Evolutionary conservation across 106 monocot genomes (phyloP).

Genomic region (Vanilla planifolia): DNA sequence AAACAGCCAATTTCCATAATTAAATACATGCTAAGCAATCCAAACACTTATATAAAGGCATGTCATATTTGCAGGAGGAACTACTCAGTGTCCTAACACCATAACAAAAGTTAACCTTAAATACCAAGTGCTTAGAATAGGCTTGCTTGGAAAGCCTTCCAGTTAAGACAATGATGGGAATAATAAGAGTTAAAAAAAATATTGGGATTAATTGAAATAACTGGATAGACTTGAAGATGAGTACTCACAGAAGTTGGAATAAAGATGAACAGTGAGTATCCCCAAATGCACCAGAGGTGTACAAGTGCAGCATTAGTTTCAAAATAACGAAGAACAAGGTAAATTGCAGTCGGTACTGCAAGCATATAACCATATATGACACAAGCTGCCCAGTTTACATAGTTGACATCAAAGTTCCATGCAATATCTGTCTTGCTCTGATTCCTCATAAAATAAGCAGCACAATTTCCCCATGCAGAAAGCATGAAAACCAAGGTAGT

Average conservation of each 20-base stretch:
- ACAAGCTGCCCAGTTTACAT: conserved; percentile 81
- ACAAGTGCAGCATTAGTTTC: conserved; percentile 52
- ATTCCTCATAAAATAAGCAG: conserved; percentile 60
- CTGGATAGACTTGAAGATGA: conserved; percentile 2
- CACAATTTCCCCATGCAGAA: conserved; percentile 82
- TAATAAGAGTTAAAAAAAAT: not conserved
- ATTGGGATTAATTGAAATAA: not conserved
- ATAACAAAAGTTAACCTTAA: too few species aligned
- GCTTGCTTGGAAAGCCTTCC: too few species aligned
- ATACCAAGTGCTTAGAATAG: too few species aligned
- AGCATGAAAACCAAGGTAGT: conserved; percentile 85
- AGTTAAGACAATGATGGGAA: not conserved
- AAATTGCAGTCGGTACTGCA: conserved; percentile 64
- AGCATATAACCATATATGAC: conserved; percentile 62
- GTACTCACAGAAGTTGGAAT: conserved; percentile 71
- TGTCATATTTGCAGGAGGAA: too few species aligned
- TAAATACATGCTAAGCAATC: too few species aligned
- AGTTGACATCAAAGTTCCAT: conserved; percentile 89
- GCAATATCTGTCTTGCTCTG: conserved; percentile 29
- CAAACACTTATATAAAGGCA: too few species aligned
- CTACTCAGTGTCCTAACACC: too few species aligned
- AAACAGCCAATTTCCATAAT: too few species aligned
- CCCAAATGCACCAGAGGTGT: conserved; percentile 92
- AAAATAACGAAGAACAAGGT: conserved; percentile 82
- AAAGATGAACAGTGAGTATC: conserved; percentile 92